Percentiles rank a stretch among this genome's conserved stretches.
Conservation (phyloP, 106 monocot species). For the Dendrobium huoshanense region DNA sequence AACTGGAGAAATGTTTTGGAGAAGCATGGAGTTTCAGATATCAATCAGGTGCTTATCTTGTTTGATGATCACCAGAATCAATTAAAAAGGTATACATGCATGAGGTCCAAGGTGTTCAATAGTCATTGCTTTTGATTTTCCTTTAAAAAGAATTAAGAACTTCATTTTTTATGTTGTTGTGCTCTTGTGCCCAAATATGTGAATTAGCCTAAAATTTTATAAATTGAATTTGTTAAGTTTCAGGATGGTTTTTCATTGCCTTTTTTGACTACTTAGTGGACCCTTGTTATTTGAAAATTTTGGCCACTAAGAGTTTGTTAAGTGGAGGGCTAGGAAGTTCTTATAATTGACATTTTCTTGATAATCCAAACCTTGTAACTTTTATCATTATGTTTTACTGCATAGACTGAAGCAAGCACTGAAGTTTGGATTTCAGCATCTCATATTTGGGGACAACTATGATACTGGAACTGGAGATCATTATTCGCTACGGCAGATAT, state of each 20-base stretch:
- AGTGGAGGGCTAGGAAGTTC: background rate
- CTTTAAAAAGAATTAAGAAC: background rate
- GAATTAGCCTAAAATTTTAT: background rate
- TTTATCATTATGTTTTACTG: background rate
- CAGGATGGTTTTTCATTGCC: background rate
- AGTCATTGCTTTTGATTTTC: background rate
- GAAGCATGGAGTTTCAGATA: slow-evolving; percentile 70
- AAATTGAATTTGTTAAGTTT: background rate
- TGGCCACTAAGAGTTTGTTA: background rate
- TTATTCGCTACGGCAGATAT: slow-evolving; percentile 95
- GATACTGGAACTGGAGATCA: slow-evolving; percentile 98
- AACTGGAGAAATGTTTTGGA: slow-evolving; percentile 63
- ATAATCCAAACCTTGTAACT: background rate
- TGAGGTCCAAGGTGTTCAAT: background rate
- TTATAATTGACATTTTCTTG: background rate
- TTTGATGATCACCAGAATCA: slow-evolving; percentile 99
- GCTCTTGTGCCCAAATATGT: background rate
- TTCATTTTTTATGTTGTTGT: background rate
- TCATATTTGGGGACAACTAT: slow-evolving; percentile 95
- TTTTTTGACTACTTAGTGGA: background rate
- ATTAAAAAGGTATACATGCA: slow-evolving; percentile 62
- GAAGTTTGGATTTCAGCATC: slow-evolving; percentile 68
- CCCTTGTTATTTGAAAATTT: background rate
- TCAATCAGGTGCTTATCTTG: slow-evolving; percentile 63
- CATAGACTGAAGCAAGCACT: slow-evolving; percentile 83